Evolutionary conservation across 352 stramenopile genomes (phyloP).

Genomic region (Aphanomyces euteiches): DNA sequence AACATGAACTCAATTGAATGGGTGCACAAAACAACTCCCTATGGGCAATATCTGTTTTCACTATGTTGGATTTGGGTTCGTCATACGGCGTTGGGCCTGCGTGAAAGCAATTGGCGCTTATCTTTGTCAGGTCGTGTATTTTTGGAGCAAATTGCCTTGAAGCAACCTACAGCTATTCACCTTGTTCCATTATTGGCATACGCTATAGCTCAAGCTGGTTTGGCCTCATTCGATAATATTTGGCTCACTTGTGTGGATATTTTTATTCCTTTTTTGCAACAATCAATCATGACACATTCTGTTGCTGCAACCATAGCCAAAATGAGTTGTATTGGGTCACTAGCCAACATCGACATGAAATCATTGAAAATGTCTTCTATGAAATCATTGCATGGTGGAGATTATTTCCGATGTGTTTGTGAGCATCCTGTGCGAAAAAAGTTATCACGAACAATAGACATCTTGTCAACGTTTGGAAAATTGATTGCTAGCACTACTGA

Average conservation of each 20-base stretch:
- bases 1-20: neutral
- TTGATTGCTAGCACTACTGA: neutral
- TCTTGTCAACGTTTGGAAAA: neutral
- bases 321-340: neutral
- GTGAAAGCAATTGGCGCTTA: neutral
- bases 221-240: neutral
- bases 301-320: neutral
- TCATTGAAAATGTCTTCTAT: neutral
- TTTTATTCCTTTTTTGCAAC: neutral
- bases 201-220: neutral
- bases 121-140: neutral
- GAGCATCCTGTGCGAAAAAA: neutral
- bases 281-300: neutral
- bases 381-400: neutral
- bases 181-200: constrained; percentile 11
- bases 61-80: constrained; percentile 17
- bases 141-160: neutral
- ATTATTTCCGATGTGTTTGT: neutral
- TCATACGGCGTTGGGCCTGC: neutral
- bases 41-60: constrained; percentile 3
- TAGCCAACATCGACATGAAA: neutral
- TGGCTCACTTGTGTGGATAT: neutral
- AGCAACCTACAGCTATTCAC: constrained; percentile 1
- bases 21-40: neutral
- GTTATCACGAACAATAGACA: neutral